These are phyloP conservation scores for Acacia confusa DNA, from an alignment of 306 rosid genomes.

Conservation along the genomic window DNA sequence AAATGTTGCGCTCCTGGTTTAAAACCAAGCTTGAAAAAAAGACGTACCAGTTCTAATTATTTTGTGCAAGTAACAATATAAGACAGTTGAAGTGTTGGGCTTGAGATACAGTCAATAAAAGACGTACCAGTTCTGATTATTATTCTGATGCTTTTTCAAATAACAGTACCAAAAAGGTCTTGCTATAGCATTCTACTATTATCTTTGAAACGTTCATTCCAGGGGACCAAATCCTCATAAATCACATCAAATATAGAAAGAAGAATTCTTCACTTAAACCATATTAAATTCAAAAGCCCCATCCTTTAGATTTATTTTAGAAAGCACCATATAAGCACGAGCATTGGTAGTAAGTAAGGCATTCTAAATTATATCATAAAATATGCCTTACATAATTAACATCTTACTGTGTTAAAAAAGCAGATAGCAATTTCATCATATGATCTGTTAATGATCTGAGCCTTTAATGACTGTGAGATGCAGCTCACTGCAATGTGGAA, in stretches of 20 bases:
- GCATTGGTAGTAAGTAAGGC: background rate
- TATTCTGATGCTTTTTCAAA: background rate
- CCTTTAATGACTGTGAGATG: conserved; percentile 62
- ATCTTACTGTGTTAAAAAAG: conserved; percentile 82
- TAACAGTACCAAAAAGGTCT: background rate
- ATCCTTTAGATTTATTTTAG: background rate
- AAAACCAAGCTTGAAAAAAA: background rate
- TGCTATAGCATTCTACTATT: background rate
- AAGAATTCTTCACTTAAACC: background rate
- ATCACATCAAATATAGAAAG: background rate
- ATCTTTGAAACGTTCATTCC: background rate
- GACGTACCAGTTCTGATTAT: too few species aligned
- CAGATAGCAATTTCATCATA: conserved; percentile 89
- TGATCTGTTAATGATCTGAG: conserved; percentile 71
- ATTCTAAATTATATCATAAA: background rate
- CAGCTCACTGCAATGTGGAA: conserved; percentile 73
- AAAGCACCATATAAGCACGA: background rate
- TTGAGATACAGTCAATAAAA: background rate
- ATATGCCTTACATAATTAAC: background rate
- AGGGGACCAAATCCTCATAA: background rate
- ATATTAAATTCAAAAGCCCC: background rate
- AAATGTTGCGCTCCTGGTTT: background rate
- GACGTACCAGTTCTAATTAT: background rate
- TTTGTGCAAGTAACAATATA: background rate
- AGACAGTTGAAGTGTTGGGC: background rate